These are phyloP conservation scores for Vigna hirtella DNA, from an alignment of 306 rosid genomes.

Conservation along the genomic window DNA sequence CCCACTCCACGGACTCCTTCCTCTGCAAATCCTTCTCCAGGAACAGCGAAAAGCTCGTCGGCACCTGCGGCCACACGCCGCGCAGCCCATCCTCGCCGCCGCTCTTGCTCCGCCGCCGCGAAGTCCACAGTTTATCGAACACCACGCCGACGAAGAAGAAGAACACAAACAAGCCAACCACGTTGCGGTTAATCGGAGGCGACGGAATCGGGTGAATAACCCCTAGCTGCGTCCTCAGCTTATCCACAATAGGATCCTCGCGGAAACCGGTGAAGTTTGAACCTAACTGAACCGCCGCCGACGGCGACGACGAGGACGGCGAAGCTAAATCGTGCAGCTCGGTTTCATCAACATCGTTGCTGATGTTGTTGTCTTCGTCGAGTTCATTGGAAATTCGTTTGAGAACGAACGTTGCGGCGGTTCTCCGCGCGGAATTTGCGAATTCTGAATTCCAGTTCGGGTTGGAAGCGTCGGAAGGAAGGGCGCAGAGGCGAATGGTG, in stretches of 20 bases:
- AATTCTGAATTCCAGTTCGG: slow-evolving; percentile 47
- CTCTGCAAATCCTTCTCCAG: slow-evolving; percentile 96
- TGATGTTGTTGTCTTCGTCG: slow-evolving; percentile 20
- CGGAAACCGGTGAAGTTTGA: slow-evolving; percentile 70
- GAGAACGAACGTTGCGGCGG: slow-evolving; percentile 57
- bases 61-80: slow-evolving; percentile 95
- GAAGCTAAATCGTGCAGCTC: not conserved
- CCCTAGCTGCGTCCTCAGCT: slow-evolving; percentile 93
- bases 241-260: slow-evolving; percentile 92
- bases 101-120: slow-evolving; percentile 57
- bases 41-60: slow-evolving; percentile 88
- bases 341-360: no score
- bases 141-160: slow-evolving; percentile 93
- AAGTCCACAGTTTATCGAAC: slow-evolving; percentile 89
- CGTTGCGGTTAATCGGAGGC: slow-evolving; percentile 84
- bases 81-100: slow-evolving; percentile 52
- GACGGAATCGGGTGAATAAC: slow-evolving; percentile 95
- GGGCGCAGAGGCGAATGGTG: slow-evolving; percentile 49
- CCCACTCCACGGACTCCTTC: slow-evolving; percentile 99
- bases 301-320: slow-evolving; percentile 2
- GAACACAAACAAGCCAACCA: slow-evolving; percentile 77
- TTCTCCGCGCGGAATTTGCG: slow-evolving; percentile 39
- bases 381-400: slow-evolving; percentile 58
- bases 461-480: slow-evolving; percentile 49
- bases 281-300: slow-evolving; percentile 57